These are phyloP conservation scores for Mortierella sp. DNA, from an alignment of 371 early-diverging fungal species.

Conservation along the genomic window DNA sequence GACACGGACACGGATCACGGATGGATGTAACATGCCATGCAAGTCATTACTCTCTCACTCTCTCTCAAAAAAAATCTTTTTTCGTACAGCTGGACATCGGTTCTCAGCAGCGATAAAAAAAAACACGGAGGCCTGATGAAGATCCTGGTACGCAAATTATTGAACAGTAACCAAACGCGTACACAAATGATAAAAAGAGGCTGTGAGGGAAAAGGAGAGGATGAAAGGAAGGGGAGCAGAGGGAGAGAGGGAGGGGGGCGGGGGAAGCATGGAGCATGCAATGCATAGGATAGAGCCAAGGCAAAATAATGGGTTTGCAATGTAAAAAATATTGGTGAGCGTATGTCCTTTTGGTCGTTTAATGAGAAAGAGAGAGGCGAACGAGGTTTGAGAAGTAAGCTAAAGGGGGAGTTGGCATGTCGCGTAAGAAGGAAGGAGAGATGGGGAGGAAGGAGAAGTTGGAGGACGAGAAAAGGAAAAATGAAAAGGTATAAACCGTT, in stretches of 20 bases:
- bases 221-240: background rate
- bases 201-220: background rate
- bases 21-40: background rate
- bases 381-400: background rate
- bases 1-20: background rate
- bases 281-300: background rate
- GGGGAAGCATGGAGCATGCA: background rate
- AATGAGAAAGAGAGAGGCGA: background rate
- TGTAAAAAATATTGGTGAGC: background rate
- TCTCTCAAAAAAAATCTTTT: background rate
- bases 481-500: background rate
- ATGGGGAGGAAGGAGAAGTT: background rate
- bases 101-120: background rate
- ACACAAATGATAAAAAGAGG: background rate
- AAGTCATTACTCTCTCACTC: background rate
- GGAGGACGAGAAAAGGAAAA: background rate
- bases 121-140: background rate
- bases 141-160: background rate
- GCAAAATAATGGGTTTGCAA: background rate
- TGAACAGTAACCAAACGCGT: background rate
- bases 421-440: background rate
- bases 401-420: background rate
- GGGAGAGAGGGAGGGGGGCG: background rate
- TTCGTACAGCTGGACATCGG: background rate
- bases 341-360: background rate